Evolutionary conservation across 306 rosid species (phyloP).

Genomic region (Sphenostylis stenocarpa): DNA sequence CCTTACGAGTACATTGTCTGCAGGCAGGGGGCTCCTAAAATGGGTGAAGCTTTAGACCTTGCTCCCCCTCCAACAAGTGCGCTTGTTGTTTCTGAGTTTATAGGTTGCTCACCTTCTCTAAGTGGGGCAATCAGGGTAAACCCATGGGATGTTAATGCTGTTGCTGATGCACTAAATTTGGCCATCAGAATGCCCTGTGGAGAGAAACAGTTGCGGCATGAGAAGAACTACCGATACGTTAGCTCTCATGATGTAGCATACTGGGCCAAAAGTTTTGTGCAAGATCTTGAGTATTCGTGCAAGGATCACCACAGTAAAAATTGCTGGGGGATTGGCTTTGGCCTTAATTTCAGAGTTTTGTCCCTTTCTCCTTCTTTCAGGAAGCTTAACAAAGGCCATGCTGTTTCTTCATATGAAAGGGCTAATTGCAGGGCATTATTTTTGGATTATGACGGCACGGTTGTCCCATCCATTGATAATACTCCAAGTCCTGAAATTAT

Average conservation of each 20-base stretch:
- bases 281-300: constrained; percentile 63
- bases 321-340: constrained; percentile 70
- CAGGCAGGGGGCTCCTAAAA: constrained; percentile 60
- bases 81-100: constrained; percentile 73
- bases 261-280: constrained; percentile 62
- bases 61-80: constrained; percentile 52
- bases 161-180: constrained; percentile 59
- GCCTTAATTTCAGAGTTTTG: constrained; percentile 57
- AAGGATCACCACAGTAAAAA: constrained; percentile 54
- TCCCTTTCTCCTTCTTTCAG: constrained; percentile 71
- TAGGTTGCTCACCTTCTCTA: constrained; percentile 48
- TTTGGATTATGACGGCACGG: constrained; percentile 73
- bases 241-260: constrained; percentile 69
- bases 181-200: constrained; percentile 52
- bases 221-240: constrained; percentile 57
- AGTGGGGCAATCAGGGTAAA: constrained; percentile 68
- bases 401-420: constrained; percentile 51
- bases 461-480: constrained; percentile 53
- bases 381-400: constrained; percentile 51
- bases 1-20: constrained; percentile 64
- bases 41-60: constrained; percentile 48
- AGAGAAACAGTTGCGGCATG: constrained; percentile 66
- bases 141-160: constrained; percentile 71
- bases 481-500: constrained; percentile 61
- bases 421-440: constrained; percentile 60